Conservation (phyloP, 2,329 filamentous ascomycete species). For the Colletotrichum salicis region DNA sequence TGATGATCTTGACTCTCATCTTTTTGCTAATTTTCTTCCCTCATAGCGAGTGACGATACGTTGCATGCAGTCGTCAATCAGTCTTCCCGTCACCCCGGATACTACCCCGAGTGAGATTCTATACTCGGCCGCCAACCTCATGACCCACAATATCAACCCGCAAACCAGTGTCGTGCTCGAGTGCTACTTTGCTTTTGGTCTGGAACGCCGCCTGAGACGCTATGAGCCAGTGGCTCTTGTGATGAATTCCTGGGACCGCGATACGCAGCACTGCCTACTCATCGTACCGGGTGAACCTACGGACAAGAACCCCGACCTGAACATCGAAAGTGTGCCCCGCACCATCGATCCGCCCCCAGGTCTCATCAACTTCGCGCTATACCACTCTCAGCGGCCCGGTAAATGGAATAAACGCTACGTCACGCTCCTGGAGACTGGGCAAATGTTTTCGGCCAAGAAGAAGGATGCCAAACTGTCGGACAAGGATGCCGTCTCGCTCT, state of each 20-base stretch:
- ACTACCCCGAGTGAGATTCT: constrained; percentile 82
- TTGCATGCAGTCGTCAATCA: constrained; percentile 75
- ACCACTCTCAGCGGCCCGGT: constrained; percentile 82
- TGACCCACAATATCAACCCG: constrained; percentile 73
- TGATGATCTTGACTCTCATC: background rate
- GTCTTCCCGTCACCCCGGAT: constrained; percentile 76
- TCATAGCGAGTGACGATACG: constrained; percentile 75
- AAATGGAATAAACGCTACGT: constrained; percentile 92
- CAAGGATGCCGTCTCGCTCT: constrained; percentile 77
- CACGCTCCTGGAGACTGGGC: constrained; percentile 78
- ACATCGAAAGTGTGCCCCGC: constrained; percentile 70
- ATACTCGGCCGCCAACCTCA: constrained; percentile 69
- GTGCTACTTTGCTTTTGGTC: constrained; percentile 76
- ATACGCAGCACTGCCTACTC: constrained; percentile 79
- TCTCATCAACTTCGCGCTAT: constrained; percentile 73
- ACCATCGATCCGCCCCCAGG: constrained; percentile 70
- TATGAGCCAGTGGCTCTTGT: constrained; percentile 90
- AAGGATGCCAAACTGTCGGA: constrained; percentile 65
- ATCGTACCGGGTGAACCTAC: constrained; percentile 69
- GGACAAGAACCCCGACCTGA: constrained; percentile 70
- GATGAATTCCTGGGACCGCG: constrained; percentile 91
- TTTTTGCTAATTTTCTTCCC: constrained; percentile 40
- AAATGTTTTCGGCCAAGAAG: constrained; percentile 78
- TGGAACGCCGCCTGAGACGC: constrained; percentile 83
- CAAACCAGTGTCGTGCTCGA: constrained; percentile 79